Evolutionary conservation across 1,284 basidiomycete genomes (phyloP), one percentile per base, ranked within the genome.

Genomic region (Moesziomyces aphidis): DNA sequence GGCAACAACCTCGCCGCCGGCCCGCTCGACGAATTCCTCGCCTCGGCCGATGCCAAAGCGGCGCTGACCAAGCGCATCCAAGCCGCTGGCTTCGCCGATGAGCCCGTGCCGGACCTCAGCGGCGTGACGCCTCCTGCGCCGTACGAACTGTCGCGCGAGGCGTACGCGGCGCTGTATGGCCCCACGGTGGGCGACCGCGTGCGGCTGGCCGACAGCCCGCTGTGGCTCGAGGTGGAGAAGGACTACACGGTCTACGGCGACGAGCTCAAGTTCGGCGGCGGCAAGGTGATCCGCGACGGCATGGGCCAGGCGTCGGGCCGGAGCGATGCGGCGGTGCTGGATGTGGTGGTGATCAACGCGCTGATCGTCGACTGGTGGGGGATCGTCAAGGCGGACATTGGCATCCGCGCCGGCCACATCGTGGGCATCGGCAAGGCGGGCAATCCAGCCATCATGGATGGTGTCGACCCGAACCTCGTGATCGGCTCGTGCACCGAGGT

Each of bases 331-430:
- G 90, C 93, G 52, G 89, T 91, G 0, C 88, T 99, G 47, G 97
- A 99, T 82, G 88, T 95, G 9, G 91, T 98, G 55, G 93, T 99
- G 79, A 97, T 94, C 45, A 99, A 97, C 83, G 94, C 93, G 0
- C 88, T 99, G 51, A 91, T 99, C 67, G 86, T 99, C 46, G 95
- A 99, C 85, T 97, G 93, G 92, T 91, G 90, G 46, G 95, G 95
- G 1, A 96, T 99, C 68, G 93, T 92, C 89, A 98, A 98, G 89
- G 96, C 96, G n/a, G 97, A 99, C 83, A 93, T 99, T 55, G 97
- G 97, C 44, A 89, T 99, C 70, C 94, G 92, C 85, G 85, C 90
- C 67, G 96, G 96, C 0, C 80, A 87, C 55, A 98, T 99, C 73
- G 88, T 88, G 11, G 95, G 92, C 0, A 92, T 99, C 58, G 97